Conservation (phyloP, 768 basidiomycete species). For the Favolaschia claudopus region DNA sequence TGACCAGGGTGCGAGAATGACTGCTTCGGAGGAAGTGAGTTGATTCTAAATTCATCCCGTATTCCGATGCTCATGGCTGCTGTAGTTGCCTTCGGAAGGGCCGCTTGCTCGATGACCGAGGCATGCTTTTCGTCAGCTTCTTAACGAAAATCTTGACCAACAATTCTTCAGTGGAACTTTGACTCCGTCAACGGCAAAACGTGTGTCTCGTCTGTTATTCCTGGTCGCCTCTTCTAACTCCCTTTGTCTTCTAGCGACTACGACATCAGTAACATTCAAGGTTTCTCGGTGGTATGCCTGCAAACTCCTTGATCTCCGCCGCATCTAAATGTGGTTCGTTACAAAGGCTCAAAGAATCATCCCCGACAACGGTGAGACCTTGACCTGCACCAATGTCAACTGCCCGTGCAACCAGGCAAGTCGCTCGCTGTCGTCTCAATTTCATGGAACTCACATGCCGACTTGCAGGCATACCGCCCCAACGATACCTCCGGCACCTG, state of each 20-base stretch:
- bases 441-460: neutral
- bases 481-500: slow-evolving; percentile 8
- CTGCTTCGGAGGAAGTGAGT: slow-evolving; percentile 12
- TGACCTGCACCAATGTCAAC: neutral
- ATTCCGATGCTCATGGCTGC: too few species aligned
- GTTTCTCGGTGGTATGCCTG: neutral
- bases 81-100: neutral
- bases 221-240: neutral
- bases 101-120: slow-evolving; percentile 12
- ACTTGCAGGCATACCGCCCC: slow-evolving; percentile 2
- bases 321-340: too few species aligned
- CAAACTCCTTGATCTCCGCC: neutral
- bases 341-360: slow-evolving; percentile 1
- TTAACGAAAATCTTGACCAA: neutral
- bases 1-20: slow-evolving; percentile 1
- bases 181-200: slow-evolving; percentile 4
- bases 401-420: slow-evolving; percentile 2
- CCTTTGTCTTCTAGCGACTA: neutral
- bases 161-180: neutral
- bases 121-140: neutral
- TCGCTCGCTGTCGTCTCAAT: too few species aligned
- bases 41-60: too few species aligned
- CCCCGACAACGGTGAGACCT: neutral
- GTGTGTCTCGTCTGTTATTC: neutral
- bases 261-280: slow-evolving; percentile 15